These are phyloP conservation scores for Camillea tinctor DNA, from an alignment of 2,329 filamentous ascomycete species.

Conservation along the genomic window DNA sequence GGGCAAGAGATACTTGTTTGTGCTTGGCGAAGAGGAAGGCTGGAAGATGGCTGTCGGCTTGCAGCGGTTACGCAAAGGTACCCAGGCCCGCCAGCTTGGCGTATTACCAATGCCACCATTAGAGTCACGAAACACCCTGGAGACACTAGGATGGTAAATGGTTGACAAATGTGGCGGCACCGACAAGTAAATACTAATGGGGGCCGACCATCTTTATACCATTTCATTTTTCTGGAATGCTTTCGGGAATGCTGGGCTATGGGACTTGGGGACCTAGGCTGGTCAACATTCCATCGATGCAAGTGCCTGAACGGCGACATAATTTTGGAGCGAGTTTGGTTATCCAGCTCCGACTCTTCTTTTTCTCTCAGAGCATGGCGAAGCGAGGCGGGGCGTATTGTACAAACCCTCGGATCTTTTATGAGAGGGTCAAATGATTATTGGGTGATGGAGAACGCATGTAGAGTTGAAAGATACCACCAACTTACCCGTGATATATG, in stretches of 20 bases:
- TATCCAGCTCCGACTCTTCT: conserved; percentile 4
- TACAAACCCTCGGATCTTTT: conserved; percentile 8
- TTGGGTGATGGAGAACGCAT: conserved; percentile 11
- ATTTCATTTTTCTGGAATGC: conserved; percentile 7
- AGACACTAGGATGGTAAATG: conserved; percentile 55
- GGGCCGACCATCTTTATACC: conserved; percentile 7
- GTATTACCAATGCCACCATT: conserved; percentile 54
- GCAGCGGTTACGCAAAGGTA: conserved; percentile 59
- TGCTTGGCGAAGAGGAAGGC: conserved; percentile 62
- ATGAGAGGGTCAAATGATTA: conserved; percentile 1
- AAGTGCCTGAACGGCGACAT: background rate
- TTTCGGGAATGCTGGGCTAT: conserved; percentile 11
- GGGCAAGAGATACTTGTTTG: conserved; percentile 64
- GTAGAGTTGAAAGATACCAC: conserved; percentile 20
- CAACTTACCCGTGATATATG: background rate
- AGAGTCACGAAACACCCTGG: conserved; percentile 56
- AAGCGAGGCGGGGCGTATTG: conserved; percentile 23
- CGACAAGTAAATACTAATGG: background rate
- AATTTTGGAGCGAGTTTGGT: conserved; percentile 1
- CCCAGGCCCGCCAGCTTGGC: conserved; percentile 58
- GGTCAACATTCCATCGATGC: conserved; percentile 8
- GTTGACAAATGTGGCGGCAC: background rate
- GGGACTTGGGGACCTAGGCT: background rate
- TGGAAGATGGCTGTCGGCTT: conserved; percentile 67
- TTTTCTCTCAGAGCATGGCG: conserved; percentile 26